Percentiles rank a stretch among this genome's conserved stretches.
Evolutionary conservation across 2,329 filamentous ascomycete genomes (phyloP).

Genomic region (Pseudofabraea citricarpa): DNA sequence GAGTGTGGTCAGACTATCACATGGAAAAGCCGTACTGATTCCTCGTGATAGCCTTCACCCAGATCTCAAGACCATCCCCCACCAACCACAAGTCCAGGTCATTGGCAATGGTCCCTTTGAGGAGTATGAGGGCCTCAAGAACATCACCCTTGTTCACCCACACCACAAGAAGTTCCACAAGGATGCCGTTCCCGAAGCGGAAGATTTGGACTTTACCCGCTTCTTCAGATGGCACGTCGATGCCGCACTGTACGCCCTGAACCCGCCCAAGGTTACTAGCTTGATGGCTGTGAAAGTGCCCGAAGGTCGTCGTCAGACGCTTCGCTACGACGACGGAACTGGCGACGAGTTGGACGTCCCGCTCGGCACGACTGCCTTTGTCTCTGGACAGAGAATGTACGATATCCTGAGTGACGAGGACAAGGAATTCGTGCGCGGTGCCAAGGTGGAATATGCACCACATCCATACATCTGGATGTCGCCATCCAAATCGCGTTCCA

Average conservation of each 20-base stretch:
- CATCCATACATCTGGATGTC: conserved; percentile 85
- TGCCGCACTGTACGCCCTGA: conserved; percentile 68
- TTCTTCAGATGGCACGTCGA: conserved; percentile 82
- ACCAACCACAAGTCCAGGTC: conserved; percentile 75
- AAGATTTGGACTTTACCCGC: conserved; percentile 51
- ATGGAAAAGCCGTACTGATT: not conserved
- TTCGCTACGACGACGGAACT: conserved; percentile 70
- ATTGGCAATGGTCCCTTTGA: conserved; percentile 71
- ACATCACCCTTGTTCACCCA: conserved; percentile 67
- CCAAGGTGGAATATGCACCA: conserved; percentile 68
- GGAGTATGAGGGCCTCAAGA: conserved; percentile 64
- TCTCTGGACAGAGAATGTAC: conserved; percentile 67
- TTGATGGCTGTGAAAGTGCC: conserved; percentile 72
- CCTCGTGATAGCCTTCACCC: conserved; percentile 48
- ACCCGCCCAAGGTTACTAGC: conserved; percentile 69
- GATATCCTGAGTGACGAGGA: conserved; percentile 60
- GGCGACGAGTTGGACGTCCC: conserved; percentile 63
- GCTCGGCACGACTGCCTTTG: conserved; percentile 73
- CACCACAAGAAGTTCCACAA: conserved; percentile 76
- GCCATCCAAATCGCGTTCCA: conserved; percentile 57
- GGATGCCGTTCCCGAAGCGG: conserved; percentile 54
- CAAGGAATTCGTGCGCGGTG: conserved; percentile 61
- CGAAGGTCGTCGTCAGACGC: conserved; percentile 56
- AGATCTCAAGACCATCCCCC: conserved; percentile 74
- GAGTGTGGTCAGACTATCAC: too few relatives aligned